Evolutionary conservation across 108 stramenopile genomes (phyloP).

Genomic region (Pseudonitzschia delicatissima): DNA sequence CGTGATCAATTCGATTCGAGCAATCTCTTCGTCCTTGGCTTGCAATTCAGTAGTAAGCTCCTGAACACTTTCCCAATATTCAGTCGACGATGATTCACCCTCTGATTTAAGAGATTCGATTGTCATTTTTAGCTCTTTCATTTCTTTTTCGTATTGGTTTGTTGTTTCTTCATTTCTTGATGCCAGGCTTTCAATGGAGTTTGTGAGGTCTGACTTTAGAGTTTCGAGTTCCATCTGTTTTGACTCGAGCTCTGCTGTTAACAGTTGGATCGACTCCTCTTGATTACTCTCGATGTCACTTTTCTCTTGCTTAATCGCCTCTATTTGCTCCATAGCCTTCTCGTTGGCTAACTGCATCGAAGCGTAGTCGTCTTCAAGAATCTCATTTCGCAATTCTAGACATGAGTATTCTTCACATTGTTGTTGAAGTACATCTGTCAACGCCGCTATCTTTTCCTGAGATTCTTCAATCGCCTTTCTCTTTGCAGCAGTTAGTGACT

Average conservation of each 20-base stretch:
- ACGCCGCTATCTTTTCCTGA: neutral
- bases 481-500: neutral
- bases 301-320: neutral
- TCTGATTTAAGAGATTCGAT: constrained; percentile 1
- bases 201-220: neutral
- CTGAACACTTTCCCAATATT: constrained; percentile 9
- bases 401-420: constrained; percentile 6
- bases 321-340: neutral
- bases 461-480: neutral
- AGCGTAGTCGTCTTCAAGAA: constrained; percentile 11
- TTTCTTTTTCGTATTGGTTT: neutral
- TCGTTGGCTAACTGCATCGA: neutral
- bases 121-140: neutral
- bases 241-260: neutral
- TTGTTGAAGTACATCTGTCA: neutral
- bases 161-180: neutral
- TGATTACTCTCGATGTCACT: neutral
- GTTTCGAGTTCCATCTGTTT: neutral
- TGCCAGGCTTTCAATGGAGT: neutral
- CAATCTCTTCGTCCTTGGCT: neutral
- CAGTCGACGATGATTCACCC: neutral
- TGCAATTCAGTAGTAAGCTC: constrained; percentile 7
- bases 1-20: neutral
- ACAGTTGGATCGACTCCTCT: neutral
- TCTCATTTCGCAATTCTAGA: neutral